These are phyloP conservation scores for Dimargaris verticillata DNA, from an alignment of 192 early-diverging fungal genomes.

Conservation along the genomic window DNA sequence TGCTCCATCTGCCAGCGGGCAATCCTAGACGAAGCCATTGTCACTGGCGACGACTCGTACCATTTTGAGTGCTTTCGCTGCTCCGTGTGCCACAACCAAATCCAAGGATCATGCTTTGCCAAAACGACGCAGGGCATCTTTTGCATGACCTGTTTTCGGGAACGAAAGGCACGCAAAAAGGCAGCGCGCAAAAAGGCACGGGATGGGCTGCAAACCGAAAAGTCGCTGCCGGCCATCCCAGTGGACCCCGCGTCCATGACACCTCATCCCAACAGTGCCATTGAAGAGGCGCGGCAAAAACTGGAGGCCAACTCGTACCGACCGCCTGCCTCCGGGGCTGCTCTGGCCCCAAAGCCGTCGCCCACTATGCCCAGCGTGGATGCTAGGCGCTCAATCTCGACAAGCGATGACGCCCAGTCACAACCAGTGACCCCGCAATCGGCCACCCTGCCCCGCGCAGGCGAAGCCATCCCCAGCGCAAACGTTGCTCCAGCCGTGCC, in stretches of 20 bases:
- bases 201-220: conserved; percentile 24
- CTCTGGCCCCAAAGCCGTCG: not conserved
- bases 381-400: no score
- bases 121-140: conserved; percentile 69
- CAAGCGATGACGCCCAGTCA: not conserved
- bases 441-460: not conserved
- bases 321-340: not conserved
- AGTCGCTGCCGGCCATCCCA: conserved; percentile 27
- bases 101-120: conserved; percentile 61
- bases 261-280: conserved; percentile 11
- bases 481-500: not conserved
- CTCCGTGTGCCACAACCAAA: conserved; percentile 48
- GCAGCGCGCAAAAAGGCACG: conserved; percentile 32
- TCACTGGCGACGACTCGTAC: conserved; percentile 66
- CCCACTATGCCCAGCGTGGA: no score
- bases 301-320: not conserved
- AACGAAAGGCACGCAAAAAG: conserved; percentile 46
- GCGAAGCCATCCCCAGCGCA: not conserved
- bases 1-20: conserved; percentile 54
- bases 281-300: conserved; percentile 8
- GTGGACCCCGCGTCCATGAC: conserved; percentile 7
- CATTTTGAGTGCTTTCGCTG: conserved; percentile 70
- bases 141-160: conserved; percentile 54
- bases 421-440: not conserved
- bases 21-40: conserved; percentile 69